Base-by-base conservation (phyloP, 2,329 filamentous ascomycete species). In the Lasiodiplodia hormozganensis region DNA sequence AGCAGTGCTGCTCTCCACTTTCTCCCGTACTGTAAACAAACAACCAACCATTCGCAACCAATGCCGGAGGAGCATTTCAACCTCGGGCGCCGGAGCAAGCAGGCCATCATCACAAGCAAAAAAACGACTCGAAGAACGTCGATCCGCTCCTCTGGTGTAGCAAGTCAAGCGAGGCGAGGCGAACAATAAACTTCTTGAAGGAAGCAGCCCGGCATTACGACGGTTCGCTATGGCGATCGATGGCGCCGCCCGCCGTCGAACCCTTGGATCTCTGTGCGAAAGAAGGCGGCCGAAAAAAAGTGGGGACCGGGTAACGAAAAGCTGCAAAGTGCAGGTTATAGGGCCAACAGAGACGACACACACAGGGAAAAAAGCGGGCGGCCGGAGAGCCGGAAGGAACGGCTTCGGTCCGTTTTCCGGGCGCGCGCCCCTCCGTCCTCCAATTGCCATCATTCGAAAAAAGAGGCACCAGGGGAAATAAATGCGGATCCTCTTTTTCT, bases 311-410 rank as follows among this genome's bases (percentile, higher is more conserved):
- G 16, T n/a, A 18, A 43, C 4, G 14, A 18, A 18, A 43, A 18
- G 31, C 31, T 34, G 31, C 31, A 40, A 14, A 40, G 38, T 38
- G 38, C 12, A 40, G 38, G 14, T 40, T 40, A 34, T 34, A 34
- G 31, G 31, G 38, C 38, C 38, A 38, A 8, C 14, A 12, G 14
- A 40, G 14, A 28, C 25, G 25, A 25, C 25, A 25, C 25, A 25
- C 10, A 4, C 2, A 38, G 2, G 43, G 18, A 21, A 11, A 21
- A 21, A 47, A 47, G 12, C n/a, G 43, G 18, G 43, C 18, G 43
- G 43, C 43, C 43, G n/a, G n/a, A 47, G 43, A 47, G 43, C 43
- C 43, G 43, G 43, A 47, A 47, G 43, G 43, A 47, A 47, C 43
- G 43, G 43, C 43, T 47, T 47, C 43, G 43, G 43, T 47, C 43